Evolutionary conservation across 2,329 filamentous ascomycete genomes (phyloP), one percentile per base, ranked within the genome.

Genomic region (Didymella pomorum): DNA sequence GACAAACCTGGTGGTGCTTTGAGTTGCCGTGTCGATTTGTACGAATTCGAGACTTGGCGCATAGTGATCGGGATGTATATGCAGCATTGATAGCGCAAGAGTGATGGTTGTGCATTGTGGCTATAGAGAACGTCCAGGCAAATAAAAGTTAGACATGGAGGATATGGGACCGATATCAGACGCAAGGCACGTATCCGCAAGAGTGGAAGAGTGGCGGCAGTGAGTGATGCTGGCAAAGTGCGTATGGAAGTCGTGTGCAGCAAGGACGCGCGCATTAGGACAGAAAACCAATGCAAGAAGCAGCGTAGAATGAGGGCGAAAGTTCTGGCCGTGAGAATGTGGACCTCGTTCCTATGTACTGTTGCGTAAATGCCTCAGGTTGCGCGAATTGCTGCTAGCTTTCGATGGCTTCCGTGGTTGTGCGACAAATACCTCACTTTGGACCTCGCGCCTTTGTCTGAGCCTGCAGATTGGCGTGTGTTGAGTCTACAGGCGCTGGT

Each of bases 11-110:
- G 20, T 25, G 21, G 20, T 28, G 20, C 11, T 45, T 26, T 6
- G 10, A 25, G 16, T 44, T 2, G 39, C n/a, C 16, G 21, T 33
- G n/a, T 46, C 4, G 11, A 14, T 21, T 9, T 33, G 37, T 54
- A 58, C 49, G 43, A 14, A 47, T 58, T 42, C 29, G 25, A 55
- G 20, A 18, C 61, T 64, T 64, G 63, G 61, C 59, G 49, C 58
- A 62, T 56, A 14, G 44, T 56, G 43, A 49, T n/a, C 16, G 3
- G n/a, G 12, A 14, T 20, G 26, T 16, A 33, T 20, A 18, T 55
- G 51, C 50, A 48, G 45, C 18, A 28, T 37, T 21, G 39, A 58
- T 63, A 45, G 52, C 45, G 47, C 53, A 58, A 61, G 45, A 33
- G 28, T 48, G 42, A 33, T 55, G 18, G 20, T 25, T n/a, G 33